A percentile compares a stretch with the other conserved stretches of the same genome.
phyloP scores from a whole-genome alignment of 2,329 filamentous ascomycete species.

The Colletotrichum viniferum region DNA sequence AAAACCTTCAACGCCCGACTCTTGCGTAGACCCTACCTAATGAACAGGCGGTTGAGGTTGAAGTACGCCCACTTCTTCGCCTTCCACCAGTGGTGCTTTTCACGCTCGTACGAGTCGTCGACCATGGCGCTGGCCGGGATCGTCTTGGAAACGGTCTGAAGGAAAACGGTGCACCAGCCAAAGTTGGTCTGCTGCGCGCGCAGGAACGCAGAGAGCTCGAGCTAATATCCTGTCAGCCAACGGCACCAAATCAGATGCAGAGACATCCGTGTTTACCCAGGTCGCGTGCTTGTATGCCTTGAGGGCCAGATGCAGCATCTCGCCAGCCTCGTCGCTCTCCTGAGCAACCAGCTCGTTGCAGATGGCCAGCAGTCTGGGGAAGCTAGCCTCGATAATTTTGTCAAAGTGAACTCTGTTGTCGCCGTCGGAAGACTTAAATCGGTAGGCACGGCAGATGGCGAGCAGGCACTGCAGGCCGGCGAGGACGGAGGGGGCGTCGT shows the following conservation, averaged over 20 bases:
- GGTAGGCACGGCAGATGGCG: constrained; percentile 92
- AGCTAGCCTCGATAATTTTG: constrained; percentile 89
- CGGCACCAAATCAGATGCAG: not conserved
- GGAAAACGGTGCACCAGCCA: constrained; percentile 94
- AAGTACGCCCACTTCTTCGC: constrained; percentile 99
- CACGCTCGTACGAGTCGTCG: constrained; percentile 81
- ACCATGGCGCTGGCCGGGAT: constrained; percentile 79
- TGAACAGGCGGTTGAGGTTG: constrained; percentile 93
- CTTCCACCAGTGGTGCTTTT: constrained; percentile 99
- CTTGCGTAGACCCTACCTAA: constrained; percentile 64
- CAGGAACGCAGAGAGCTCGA: constrained; percentile 81
- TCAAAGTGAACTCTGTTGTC: constrained; percentile 84
- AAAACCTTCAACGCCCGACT: not conserved
- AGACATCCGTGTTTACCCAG: constrained; percentile 62
- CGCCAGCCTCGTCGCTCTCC: constrained; percentile 90
- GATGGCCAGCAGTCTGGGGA: constrained; percentile 85
- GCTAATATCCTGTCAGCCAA: constrained; percentile 55
- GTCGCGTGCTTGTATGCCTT: constrained; percentile 99
- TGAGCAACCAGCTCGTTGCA: constrained; percentile 89
- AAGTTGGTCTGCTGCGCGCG: constrained; percentile 84
- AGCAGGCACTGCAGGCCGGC: constrained; percentile 93
- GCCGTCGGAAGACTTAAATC: constrained; percentile 85
- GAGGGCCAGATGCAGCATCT: constrained; percentile 93
- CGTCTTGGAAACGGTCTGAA: constrained; percentile 85
- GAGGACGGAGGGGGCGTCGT: constrained; percentile 85